Conservation (phyloP, 306 rosid genomes). For the Erythrophleum fordii region DNA sequence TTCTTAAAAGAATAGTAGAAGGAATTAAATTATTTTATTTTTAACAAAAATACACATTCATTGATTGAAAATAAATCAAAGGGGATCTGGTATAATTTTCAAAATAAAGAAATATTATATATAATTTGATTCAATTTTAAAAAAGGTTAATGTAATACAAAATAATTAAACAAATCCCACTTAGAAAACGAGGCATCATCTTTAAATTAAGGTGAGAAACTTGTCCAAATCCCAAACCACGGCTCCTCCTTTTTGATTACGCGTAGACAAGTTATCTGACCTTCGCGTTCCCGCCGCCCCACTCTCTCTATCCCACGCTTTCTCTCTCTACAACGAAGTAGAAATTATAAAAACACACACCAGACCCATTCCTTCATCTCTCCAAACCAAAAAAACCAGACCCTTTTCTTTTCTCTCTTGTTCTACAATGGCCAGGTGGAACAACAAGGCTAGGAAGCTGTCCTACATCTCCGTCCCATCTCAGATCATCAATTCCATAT, state of each 20-base stretch:
- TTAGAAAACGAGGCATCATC: neutral
- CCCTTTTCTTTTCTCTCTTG: neutral
- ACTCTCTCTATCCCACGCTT: neutral
- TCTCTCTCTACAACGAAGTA: neutral
- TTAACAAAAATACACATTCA: no score
- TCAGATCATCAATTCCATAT: constrained; percentile 82
- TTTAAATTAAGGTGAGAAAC: constrained; percentile 36
- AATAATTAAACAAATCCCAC: neutral
- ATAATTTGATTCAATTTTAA: no score
- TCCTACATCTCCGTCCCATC: constrained; percentile 94
- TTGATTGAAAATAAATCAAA: no score
- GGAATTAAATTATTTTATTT: no score
- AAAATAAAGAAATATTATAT: no score
- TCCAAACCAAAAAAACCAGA: neutral
- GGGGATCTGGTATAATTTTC: no score
- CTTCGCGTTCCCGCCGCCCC: constrained; percentile 56
- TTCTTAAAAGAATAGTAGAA: no score
- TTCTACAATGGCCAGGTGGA: constrained; percentile 69
- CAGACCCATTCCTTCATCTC: neutral
- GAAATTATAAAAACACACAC: neutral
- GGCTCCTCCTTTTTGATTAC: constrained; percentile 27
- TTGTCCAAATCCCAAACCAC: constrained; percentile 41
- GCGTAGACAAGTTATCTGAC: constrained; percentile 36
- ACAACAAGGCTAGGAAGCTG: constrained; percentile 64
- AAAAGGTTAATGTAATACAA: no score